Evolutionary conservation across 805 yeast genomes (phyloP).

Genomic region (Tetrapisispora taiwanensis): DNA sequence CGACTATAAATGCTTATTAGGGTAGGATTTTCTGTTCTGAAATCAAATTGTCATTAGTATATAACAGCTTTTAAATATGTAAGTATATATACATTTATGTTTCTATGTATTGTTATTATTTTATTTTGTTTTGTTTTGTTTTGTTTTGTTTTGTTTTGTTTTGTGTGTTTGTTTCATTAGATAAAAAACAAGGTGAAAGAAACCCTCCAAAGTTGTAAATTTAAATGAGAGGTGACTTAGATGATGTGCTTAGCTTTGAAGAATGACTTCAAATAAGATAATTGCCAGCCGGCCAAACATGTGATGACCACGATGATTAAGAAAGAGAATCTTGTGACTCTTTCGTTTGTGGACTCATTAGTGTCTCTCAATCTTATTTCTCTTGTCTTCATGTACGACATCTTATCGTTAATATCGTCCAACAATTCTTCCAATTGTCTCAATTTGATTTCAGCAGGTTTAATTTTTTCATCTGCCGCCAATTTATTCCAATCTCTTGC

Average conservation of each 20-base stretch:
- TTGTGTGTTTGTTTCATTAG: too few relatives aligned
- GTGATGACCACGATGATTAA: slow-evolving; percentile 58
- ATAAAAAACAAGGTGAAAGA: too few relatives aligned
- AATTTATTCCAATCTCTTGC: slow-evolving; percentile 97
- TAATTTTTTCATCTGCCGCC: slow-evolving; percentile 85
- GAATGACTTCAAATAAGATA: slow-evolving; percentile 82
- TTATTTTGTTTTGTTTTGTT: too few relatives aligned
- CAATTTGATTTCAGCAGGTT: slow-evolving; percentile 85
- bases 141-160: too few relatives aligned
- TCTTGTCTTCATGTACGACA: slow-evolving; percentile 75
- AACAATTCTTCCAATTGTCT: slow-evolving; percentile 79
- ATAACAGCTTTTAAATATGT: too few relatives aligned
- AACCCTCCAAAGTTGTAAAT: too few relatives aligned
- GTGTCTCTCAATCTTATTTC: slow-evolving; percentile 93
- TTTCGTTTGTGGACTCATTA: slow-evolving; percentile 87
- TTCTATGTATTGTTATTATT: too few relatives aligned
- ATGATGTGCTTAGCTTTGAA: slow-evolving; percentile 80
- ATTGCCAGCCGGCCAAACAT: slow-evolving; percentile 85
- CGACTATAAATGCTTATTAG: too few relatives aligned
- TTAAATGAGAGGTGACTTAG: neutral
- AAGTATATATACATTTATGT: too few relatives aligned
- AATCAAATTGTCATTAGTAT: too few relatives aligned
- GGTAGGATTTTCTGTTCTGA: too few relatives aligned
- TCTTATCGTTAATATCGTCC: slow-evolving; percentile 67
- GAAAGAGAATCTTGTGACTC: slow-evolving; percentile 82